Percentiles rank a stretch among this genome's conserved stretches.
Evolutionary conservation across 1,284 basidiomycete genomes (phyloP).

Genomic region (Microbotryum lychnidis-dioicae): DNA sequence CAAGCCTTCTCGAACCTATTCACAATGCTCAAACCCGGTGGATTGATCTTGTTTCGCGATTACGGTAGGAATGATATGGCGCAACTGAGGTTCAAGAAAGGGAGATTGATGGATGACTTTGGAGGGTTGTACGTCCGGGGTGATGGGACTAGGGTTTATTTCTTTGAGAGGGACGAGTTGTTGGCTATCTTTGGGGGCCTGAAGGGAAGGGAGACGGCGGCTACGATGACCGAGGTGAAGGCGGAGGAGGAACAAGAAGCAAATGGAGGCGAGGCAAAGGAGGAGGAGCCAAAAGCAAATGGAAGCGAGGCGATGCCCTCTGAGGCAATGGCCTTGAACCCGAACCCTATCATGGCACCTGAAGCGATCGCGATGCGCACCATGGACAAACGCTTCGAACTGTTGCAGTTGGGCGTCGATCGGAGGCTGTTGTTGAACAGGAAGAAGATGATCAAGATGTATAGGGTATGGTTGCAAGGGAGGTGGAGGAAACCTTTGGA

Average conservation of each 20-base stretch:
- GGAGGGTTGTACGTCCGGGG: slow-evolving; percentile 83
- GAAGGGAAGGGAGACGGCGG: background rate
- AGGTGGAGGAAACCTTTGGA: slow-evolving; percentile 11
- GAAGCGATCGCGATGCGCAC: background rate
- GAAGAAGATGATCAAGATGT: slow-evolving; percentile 89
- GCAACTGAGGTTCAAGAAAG: slow-evolving; percentile 83
- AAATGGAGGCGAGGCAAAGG: background rate
- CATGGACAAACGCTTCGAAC: slow-evolving; percentile 47
- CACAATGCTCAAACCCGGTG: slow-evolving; percentile 78
- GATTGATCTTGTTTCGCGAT: slow-evolving; percentile 77
- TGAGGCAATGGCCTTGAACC: no score
- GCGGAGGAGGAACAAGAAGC: background rate
- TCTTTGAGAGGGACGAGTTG: slow-evolving; percentile 69
- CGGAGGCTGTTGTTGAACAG: slow-evolving; percentile 82
- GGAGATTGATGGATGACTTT: slow-evolving; percentile 61
- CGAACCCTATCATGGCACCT: background rate
- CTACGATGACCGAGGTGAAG: background rate
- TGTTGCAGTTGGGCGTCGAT: slow-evolving; percentile 74
- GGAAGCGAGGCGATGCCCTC: background rate
- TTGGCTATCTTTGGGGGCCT: slow-evolving; percentile 61
- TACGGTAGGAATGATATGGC: slow-evolving; percentile 92
- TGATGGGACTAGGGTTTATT: slow-evolving; percentile 93
- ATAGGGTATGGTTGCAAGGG: slow-evolving; percentile 48
- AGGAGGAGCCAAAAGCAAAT: background rate
- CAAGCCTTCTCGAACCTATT: slow-evolving; percentile 77